Conservation (phyloP, 768 basidiomycete genomes). For the Tricholoma bakamatsutake region DNA sequence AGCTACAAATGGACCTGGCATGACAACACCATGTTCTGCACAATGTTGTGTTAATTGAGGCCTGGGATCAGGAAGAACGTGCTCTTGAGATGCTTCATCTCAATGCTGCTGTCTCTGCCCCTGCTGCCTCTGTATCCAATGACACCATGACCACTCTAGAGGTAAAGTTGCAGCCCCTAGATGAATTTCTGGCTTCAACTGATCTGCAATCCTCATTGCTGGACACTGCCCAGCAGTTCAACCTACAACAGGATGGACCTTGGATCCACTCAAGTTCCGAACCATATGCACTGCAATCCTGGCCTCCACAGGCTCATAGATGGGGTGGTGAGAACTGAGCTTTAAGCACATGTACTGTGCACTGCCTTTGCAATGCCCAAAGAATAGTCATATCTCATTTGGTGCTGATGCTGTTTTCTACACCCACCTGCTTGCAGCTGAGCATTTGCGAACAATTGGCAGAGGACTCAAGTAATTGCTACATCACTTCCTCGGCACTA, state of each 20-base stretch:
- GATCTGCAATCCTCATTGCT: background rate
- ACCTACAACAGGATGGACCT: background rate
- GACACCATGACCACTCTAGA: background rate
- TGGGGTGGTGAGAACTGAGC: conserved; percentile 4
- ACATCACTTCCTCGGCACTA: no score
- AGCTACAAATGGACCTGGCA: conserved; percentile 49
- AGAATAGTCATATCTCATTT: background rate
- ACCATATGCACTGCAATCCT: conserved; percentile 11
- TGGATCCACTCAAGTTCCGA: conserved; percentile 5
- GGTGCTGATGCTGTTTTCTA: no score
- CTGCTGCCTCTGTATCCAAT: conserved; percentile 4
- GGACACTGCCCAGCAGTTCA: background rate
- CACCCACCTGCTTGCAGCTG: background rate
- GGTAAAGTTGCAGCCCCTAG: background rate
- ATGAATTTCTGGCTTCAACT: background rate
- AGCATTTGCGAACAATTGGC: no score
- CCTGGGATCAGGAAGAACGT: conserved; percentile 46
- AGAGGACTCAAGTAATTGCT: no score
- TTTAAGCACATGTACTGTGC: background rate
- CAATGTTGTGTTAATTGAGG: conserved; percentile 52
- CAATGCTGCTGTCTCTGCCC: conserved; percentile 5
- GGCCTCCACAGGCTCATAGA: conserved; percentile 10
- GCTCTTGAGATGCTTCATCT: conserved; percentile 24
- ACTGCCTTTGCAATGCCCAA: background rate
- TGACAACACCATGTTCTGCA: conserved; percentile 47